Evolutionary conservation across 2,329 filamentous ascomycete genomes (phyloP), one percentile per base, ranked within the genome.

Genomic region (Stagonosporopsis vannaccii): DNA sequence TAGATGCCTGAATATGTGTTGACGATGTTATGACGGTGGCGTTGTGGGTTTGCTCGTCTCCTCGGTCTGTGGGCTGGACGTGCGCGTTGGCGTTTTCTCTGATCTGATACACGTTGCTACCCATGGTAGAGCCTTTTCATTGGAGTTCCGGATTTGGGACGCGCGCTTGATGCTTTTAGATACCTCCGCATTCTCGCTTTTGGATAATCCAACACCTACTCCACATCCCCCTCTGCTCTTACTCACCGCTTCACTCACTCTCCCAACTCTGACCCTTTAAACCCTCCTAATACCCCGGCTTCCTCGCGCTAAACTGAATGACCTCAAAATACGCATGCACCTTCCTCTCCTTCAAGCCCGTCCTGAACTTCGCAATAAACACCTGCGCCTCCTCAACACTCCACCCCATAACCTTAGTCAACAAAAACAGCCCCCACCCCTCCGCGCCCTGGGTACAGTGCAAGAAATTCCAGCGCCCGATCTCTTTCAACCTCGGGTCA

Each of bases 351-450:
- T 68, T 70, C 17, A 75, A 45, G 2, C 74, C 73, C n/a, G 63
- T 61, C 23, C 63, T 60, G 11, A 72, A 71, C 59, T 68, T 69
- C 6, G 69, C 69, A 53, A 76, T 67, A 48, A 82, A 77, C 3
- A 80, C 65, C 52, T 80, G 76, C 3, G 81, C 77, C 60, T 81
- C 78, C 28, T 78, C 73, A 23, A 75, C 68, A 41, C 62, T 73
- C 79, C 67, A 71, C 0, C 62, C 60, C 72, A 71, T 69, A 32
- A 71, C 65, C 17, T 65, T 58, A 3, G 67, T 70, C 60, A 67
- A 42, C 51, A 73, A 42, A 54, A 70, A 63, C 51, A 73, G 40
- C 37, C 65, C 62, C 71, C 66, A 67, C 20, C 73, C 65, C 57
- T 70, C 66, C 0, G 68, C 65, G 13, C 68, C 64, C 42, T 70